phyloP scores from a whole-genome alignment of 108 stramenopile genomes.

The Fragilaria crotonensis region DNA sequence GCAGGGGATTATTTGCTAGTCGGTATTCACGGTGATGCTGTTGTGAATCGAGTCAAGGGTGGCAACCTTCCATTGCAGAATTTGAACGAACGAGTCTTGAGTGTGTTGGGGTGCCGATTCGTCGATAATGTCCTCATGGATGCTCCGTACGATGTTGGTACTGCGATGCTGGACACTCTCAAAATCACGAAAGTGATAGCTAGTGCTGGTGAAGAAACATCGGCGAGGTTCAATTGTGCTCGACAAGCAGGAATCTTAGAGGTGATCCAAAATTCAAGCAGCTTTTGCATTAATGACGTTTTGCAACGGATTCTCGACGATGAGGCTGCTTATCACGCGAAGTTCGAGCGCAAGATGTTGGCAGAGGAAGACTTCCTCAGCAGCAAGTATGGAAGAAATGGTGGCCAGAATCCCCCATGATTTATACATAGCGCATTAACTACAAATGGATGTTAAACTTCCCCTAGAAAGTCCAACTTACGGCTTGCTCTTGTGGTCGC shows the following conservation, averaged over 20 bases:
- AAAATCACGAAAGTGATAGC: conserved; percentile 61
- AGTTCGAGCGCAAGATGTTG: conserved; percentile 74
- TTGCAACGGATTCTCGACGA: conserved; percentile 63
- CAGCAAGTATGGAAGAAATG: conserved; percentile 50
- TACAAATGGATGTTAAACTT: too few species aligned
- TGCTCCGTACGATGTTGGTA: conserved; percentile 84
- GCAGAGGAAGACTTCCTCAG: conserved; percentile 72
- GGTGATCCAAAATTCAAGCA: conserved; percentile 37
- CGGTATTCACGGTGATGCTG: conserved; percentile 94
- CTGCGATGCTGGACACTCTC: conserved; percentile 87
- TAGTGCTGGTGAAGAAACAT: background rate
- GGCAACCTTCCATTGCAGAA: conserved; percentile 86
- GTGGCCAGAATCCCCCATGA: too few species aligned
- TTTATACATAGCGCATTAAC: too few species aligned
- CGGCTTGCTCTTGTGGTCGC: too few species aligned
- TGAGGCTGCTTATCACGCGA: conserved; percentile 59
- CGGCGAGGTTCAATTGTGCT: conserved; percentile 38
- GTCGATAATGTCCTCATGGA: conserved; percentile 97
- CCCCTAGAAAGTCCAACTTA: too few species aligned
- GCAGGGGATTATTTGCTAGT: conserved; percentile 95
- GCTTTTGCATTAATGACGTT: conserved; percentile 61
- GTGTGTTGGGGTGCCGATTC: conserved; percentile 88
- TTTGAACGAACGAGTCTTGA: conserved; percentile 91
- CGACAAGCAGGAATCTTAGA: conserved; percentile 53
- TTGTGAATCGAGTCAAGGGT: conserved; percentile 82